These are phyloP conservation scores for Pseudogymnoascus destructans DNA, from an alignment of 2,329 filamentous ascomycete genomes.

Conservation along the genomic window DNA sequence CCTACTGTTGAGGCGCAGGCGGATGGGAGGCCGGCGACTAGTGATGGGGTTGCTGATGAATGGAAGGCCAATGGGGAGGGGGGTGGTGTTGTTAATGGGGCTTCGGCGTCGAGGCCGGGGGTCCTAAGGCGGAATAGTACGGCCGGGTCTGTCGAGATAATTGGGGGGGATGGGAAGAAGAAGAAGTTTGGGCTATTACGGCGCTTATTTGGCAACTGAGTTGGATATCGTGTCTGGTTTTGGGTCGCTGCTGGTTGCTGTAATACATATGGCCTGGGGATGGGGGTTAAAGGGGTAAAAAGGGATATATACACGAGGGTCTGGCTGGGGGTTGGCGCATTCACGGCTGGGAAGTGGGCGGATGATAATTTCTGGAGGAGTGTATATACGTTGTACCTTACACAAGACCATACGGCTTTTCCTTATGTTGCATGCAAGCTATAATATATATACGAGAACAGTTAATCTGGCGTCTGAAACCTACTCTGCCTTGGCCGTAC, in stretches of 20 bases:
- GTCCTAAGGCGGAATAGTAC: not conserved
- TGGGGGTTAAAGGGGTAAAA: not conserved
- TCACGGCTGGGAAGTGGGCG: not conserved
- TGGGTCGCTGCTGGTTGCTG: not conserved
- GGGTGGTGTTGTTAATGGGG: not conserved
- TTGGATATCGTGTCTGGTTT: constrained; percentile 1
- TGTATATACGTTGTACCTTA: constrained; percentile 7
- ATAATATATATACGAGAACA: constrained; percentile 3
- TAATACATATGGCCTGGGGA: not conserved
- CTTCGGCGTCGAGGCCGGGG: not conserved
- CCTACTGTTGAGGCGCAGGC: not conserved
- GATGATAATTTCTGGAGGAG: not conserved
- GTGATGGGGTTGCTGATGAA: not conserved
- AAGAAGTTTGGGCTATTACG: not conserved
- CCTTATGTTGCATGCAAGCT: not conserved
- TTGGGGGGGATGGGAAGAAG: not conserved
- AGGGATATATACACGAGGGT: not conserved
- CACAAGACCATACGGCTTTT: constrained; percentile 5
- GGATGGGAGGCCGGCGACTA: not conserved
- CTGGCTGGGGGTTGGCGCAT: not conserved
- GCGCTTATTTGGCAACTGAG: constrained; percentile 1
- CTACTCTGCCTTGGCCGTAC: not conserved
- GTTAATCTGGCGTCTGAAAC: not conserved
- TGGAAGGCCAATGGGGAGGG: not conserved
- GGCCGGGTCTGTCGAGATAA: not conserved